Evolutionary conservation across 2,329 filamentous ascomycete genomes (phyloP).

Genomic region (Colletotrichum paranaense): DNA sequence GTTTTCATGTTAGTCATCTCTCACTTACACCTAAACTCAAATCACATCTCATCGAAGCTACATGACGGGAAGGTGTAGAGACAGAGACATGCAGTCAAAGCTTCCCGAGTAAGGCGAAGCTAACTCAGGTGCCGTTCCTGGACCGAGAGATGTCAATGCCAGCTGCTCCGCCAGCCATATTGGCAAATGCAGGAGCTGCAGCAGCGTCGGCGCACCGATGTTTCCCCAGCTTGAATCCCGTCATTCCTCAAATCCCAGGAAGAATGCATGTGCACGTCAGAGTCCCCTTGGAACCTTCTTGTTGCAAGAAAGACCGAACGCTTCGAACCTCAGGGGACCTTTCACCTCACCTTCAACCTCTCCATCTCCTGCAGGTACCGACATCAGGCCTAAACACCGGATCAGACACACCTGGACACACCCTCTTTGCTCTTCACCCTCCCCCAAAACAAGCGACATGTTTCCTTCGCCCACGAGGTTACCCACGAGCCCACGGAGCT

Average conservation of each 20-base stretch:
- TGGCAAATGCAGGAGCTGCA: not conserved
- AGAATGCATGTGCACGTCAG: conserved; percentile 26
- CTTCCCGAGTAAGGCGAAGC: conserved; percentile 11
- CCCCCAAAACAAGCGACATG: not conserved
- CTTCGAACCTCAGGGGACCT: conserved; percentile 31
- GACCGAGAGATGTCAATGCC: not conserved
- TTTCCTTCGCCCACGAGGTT: conserved; percentile 17
- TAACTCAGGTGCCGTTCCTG: not conserved
- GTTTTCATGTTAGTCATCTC: not conserved
- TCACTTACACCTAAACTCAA: not conserved
- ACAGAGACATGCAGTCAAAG: not conserved
- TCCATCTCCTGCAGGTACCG: conserved; percentile 33
- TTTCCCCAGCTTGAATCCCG: not conserved
- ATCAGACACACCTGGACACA: conserved; percentile 11
- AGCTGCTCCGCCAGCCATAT: not conserved
- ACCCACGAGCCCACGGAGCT: conserved; percentile 22
- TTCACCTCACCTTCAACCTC: conserved; percentile 35
- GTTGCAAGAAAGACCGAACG: conserved; percentile 21
- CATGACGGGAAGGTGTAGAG: not conserved
- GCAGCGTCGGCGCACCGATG: conserved; percentile 3
- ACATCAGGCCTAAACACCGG: conserved; percentile 35
- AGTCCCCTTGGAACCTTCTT: conserved; percentile 25
- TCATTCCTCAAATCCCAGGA: not conserved
- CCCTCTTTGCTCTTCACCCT: not conserved
- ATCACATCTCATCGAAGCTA: not conserved